Base-by-base conservation (phyloP, 2,329 filamentous ascomycete genomes). In the Hymenoscyphus fructigenus region DNA sequence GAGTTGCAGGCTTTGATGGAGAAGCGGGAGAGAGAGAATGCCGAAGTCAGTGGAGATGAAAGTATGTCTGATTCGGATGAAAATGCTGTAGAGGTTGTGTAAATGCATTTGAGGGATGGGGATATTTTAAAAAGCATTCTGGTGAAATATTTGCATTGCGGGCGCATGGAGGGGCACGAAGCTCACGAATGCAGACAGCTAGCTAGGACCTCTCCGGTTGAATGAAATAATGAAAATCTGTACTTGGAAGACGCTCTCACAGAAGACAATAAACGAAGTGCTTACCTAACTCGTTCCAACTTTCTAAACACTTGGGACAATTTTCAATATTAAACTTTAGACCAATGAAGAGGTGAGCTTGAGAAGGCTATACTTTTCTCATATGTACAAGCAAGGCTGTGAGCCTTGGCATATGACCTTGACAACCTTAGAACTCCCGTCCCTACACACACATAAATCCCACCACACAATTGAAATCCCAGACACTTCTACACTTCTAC, bases 1-100 rank as follows among this genome's bases (percentile, higher is more conserved):
- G 93, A 97, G 80, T 84, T 99, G 70, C 93, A 97, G 79, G 95
- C 94, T 61, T 86, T 99, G 70, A 99, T 99, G 95, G 95, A 98
- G 85, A 97, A 98, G 89, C 89, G 91, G 71, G 95, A 97, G 84
- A 90, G 92, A 71, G 94, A 98, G 86, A 99, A 99, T 80, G 91
- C 92, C 77, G 92, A 99, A 79, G 92, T 99, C 76, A 97, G 93
- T 79, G 95, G 95, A 75, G 96, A 99, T 78, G 95, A 99, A 84
- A 95, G 93, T 78, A 85, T 92, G 79, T 96, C 92, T 76, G 94
- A 96, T 80, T 97, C 92, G 77, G 95, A 98, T 76, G 95, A 97
- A 77, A 93, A 92, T 76, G 85, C 88, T 69, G 86, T 87, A 41
- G 85, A 82, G 73, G 79, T 80, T 34, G 77, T 82, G 71, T 83